These are phyloP conservation scores for Dendrobium nobile DNA, from an alignment of 106 monocot genomes.

Conservation along the genomic window DNA sequence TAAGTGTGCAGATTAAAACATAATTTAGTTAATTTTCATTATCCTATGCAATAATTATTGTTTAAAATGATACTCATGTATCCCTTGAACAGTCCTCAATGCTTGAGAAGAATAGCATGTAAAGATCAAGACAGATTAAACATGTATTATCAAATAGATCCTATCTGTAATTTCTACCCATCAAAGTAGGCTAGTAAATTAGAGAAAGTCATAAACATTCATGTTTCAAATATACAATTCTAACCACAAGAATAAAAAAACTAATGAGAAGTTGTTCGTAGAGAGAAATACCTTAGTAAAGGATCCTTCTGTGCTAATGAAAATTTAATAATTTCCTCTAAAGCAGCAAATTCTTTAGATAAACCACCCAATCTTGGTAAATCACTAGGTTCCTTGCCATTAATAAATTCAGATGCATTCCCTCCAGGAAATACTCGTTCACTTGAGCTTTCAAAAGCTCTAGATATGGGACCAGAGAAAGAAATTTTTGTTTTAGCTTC, in stretches of 20 bases:
- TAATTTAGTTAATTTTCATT: neutral
- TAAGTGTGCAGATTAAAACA: neutral
- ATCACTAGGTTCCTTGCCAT: conserved; percentile 9
- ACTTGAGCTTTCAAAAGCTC: neutral
- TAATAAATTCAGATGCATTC: neutral
- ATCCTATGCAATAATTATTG: neutral
- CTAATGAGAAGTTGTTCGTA: neutral
- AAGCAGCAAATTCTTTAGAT: conserved; percentile 65
- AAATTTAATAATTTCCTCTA: conserved; percentile 71
- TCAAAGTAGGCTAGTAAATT: neutral
- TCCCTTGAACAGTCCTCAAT: neutral
- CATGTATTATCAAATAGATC: neutral
- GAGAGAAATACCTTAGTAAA: conserved; percentile 38
- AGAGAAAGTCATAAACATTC: neutral
- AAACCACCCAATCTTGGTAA: conserved; percentile 68
- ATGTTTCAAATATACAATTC: neutral
- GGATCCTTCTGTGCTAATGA: conserved; percentile 37
- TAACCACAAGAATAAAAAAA: neutral
- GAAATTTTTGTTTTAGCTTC: conserved; percentile 45
- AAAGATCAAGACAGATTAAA: neutral
- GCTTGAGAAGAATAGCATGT: neutral
- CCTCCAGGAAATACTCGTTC: neutral
- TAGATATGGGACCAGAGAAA: conserved; percentile 24
- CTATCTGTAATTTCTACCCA: neutral
- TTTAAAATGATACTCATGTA: neutral